These are phyloP conservation scores for Blastobotrys parvus DNA, from an alignment of 805 yeast genomes.

Conservation along the genomic window DNA sequence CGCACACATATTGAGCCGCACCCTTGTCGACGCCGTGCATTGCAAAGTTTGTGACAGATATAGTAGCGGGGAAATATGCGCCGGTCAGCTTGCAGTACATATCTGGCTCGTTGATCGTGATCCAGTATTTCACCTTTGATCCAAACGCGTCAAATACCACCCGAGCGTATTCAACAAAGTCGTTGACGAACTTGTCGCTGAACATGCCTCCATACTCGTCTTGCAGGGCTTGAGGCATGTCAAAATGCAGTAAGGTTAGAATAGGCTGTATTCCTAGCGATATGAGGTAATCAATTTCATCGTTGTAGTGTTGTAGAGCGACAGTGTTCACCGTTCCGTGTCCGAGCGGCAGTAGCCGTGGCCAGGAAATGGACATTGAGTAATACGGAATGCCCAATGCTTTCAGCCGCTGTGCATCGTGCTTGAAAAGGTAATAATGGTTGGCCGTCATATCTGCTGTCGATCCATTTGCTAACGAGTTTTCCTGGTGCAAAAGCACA, in stretches of 20 bases:
- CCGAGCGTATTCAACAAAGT: constrained; percentile 29
- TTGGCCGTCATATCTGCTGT: constrained; percentile 26
- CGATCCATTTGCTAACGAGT: constrained; percentile 10
- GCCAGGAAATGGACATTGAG: constrained; percentile 31
- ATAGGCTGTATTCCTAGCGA: constrained; percentile 24
- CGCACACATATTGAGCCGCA: constrained; percentile 12
- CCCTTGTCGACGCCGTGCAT: constrained; percentile 8
- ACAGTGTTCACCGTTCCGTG: constrained; percentile 18
- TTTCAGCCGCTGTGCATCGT: constrained; percentile 28
- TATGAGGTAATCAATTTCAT: constrained; percentile 25
- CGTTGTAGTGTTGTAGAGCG: constrained; percentile 27
- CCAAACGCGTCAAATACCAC: constrained; percentile 27
- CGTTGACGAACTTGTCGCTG: constrained; percentile 24
- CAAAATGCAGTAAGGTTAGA: constrained; percentile 31
- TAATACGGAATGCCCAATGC: constrained; percentile 29
- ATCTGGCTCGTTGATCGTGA: constrained; percentile 30
- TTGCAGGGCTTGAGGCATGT: constrained; percentile 27
- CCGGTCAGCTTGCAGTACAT: constrained; percentile 11
- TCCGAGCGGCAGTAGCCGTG: constrained; percentile 30
- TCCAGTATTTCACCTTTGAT: constrained; percentile 28
- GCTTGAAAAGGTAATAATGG: constrained; percentile 29
- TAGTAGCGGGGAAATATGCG: constrained; percentile 12
- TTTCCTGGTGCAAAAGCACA: constrained; percentile 15
- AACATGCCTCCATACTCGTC: constrained; percentile 24
- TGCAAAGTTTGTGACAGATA: constrained; percentile 18